Conservation (phyloP, 768 basidiomycete species). For the Boletus vinaceobasis region DNA sequence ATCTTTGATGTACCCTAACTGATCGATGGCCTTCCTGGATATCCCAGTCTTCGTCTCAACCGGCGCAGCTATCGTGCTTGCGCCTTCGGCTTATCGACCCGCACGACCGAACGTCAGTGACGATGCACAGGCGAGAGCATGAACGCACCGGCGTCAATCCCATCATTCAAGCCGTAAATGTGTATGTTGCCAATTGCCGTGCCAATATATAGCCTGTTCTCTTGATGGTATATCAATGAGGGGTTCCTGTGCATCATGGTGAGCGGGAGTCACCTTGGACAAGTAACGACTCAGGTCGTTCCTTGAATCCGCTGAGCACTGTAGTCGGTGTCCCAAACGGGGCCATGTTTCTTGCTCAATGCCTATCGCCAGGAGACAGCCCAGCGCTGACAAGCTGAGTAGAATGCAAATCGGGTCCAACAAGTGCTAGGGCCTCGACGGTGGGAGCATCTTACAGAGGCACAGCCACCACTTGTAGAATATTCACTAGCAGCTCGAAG, state of each 20-base stretch:
- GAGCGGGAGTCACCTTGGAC: constrained; percentile 22
- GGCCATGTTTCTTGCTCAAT: constrained; percentile 22
- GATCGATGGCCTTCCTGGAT: constrained; percentile 74
- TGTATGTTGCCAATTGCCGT: constrained; percentile 54
- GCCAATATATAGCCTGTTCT: constrained; percentile 59
- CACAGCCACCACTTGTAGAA: constrained; percentile 6
- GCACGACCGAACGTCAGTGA: constrained; percentile 13
- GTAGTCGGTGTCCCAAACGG: constrained; percentile 29
- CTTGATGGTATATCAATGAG: constrained; percentile 29
- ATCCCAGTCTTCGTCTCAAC: constrained; percentile 67
- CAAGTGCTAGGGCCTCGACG: no score
- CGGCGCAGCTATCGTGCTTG: constrained; percentile 27
- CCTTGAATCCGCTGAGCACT: constrained; percentile 34
- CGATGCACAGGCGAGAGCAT: constrained; percentile 19
- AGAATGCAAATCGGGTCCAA: neutral
- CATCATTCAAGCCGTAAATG: constrained; percentile 45
- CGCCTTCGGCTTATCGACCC: constrained; percentile 5
- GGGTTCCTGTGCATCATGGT: neutral
- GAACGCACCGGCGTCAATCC: constrained; percentile 38
- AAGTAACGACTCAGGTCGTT: constrained; percentile 34
- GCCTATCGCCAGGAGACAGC: neutral
- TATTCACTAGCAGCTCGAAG: neutral
- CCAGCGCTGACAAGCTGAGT: neutral
- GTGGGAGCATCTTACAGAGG: neutral
- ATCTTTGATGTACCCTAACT: constrained; percentile 80